Evolutionary conservation across 345 rosid species (phyloP).

Genomic region (Eutrema heterophyllum): DNA sequence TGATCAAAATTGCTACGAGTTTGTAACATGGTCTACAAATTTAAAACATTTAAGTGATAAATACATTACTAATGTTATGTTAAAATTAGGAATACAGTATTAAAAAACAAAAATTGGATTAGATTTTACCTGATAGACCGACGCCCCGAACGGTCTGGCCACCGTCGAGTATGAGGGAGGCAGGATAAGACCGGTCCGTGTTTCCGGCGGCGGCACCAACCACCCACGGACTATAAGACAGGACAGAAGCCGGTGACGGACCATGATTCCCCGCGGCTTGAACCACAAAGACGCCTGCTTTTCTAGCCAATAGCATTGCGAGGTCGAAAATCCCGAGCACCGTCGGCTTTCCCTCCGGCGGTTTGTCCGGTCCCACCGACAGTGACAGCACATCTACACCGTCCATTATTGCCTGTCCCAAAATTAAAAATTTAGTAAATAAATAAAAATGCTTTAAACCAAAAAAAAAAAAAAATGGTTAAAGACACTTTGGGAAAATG

Average conservation of each 20-base stretch:
- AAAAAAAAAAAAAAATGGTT: no score
- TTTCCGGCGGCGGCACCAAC: conserved; percentile 54
- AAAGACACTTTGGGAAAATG: no score
- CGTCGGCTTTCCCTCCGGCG: conserved; percentile 56
- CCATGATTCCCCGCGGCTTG: conserved; percentile 87
- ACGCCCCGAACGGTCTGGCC: conserved; percentile 51
- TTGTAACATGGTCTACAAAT: background rate
- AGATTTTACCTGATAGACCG: conserved; percentile 53
- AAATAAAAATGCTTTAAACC: no score
- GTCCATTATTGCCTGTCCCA: conserved; percentile 51
- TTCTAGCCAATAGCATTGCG: conserved; percentile 50
- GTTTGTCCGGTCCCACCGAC: conserved; percentile 68
- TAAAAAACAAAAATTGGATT: no score
- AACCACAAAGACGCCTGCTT: conserved; percentile 76
- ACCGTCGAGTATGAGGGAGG: conserved; percentile 56
- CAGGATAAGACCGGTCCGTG: conserved; percentile 61
- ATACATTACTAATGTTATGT: background rate
- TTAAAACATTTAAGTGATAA: background rate
- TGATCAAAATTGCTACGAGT: background rate
- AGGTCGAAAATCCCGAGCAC: conserved; percentile 60
- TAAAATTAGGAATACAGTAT: background rate
- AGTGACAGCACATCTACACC: conserved; percentile 66
- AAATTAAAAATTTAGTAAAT: no score
- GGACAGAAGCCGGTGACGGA: conserved; percentile 51
- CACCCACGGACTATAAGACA: conserved; percentile 86